A percentile compares a stretch with the other conserved stretches of the same genome.
phyloP scores from a whole-genome alignment of 768 basidiomycete genomes.

The Sarcomyxa edulis region DNA sequence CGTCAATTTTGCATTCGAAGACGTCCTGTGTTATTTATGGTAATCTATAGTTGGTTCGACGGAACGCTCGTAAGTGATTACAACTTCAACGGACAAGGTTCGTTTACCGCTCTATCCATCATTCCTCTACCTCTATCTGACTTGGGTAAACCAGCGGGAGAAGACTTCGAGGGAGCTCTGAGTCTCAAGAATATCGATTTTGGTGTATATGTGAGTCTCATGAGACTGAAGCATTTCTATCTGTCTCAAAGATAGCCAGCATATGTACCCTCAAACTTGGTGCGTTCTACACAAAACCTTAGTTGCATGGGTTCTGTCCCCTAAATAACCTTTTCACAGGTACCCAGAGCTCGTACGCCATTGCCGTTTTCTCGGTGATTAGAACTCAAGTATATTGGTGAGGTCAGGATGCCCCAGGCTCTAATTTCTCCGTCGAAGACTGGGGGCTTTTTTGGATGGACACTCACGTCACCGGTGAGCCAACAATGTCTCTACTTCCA shows the following conservation, averaged over 20 bases:
- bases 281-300: constrained; percentile 10
- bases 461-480: constrained; percentile 41
- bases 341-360: constrained; percentile 28
- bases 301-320: no score
- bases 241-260: constrained; percentile 24
- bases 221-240: constrained; percentile 11
- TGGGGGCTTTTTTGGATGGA: constrained; percentile 60
- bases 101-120: neutral
- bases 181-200: constrained; percentile 50
- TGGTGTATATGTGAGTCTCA: constrained; percentile 41
- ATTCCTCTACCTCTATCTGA: neutral
- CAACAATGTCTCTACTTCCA: neutral
- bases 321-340: constrained; percentile 22
- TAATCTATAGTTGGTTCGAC: constrained; percentile 28
- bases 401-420: constrained; percentile 37
- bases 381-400: no score
- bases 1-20: neutral
- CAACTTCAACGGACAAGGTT: constrained; percentile 54
- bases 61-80: constrained; percentile 42
- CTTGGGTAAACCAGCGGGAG: constrained; percentile 38
- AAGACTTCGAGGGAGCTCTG: constrained; percentile 48
- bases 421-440: constrained; percentile 40
- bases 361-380: neutral
- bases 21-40: neutral
- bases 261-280: constrained; percentile 40